Conservation (phyloP, 352 stramenopile genomes). For the Globisporangium spiculum region DNA sequence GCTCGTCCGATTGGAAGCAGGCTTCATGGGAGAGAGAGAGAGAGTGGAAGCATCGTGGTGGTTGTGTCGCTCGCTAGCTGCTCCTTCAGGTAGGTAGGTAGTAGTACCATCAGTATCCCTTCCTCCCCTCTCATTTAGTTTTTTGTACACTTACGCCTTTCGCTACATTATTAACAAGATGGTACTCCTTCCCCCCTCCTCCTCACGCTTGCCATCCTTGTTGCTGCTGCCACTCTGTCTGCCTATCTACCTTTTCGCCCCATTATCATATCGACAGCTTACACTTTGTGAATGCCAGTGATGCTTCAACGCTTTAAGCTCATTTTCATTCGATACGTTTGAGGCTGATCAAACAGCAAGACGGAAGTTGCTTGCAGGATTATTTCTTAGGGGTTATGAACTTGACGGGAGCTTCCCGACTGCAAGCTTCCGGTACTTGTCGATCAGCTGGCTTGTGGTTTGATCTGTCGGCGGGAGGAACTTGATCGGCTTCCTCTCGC, state of each 20-base stretch:
- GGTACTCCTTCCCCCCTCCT: background rate
- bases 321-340: too few relatives aligned
- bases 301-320: background rate
- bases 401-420: constrained; percentile 53
- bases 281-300: too few relatives aligned
- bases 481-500: constrained; percentile 41
- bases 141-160: constrained; percentile 17
- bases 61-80: background rate
- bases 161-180: constrained; percentile 15
- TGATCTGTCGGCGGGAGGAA: constrained; percentile 54
- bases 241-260: background rate
- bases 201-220: background rate
- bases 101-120: background rate
- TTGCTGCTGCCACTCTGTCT: background rate
- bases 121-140: constrained; percentile 2
- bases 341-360: too few relatives aligned
- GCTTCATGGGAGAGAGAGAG: background rate
- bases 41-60: background rate
- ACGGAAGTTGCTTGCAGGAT: background rate
- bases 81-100: constrained; percentile 1
- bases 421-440: constrained; percentile 81
- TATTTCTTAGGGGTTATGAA: background rate
- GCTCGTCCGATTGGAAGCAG: background rate
- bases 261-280: too few relatives aligned
- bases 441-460: constrained; percentile 66